Evolutionary conservation across 2,329 filamentous ascomycete genomes (phyloP), one percentile per base, ranked within the genome.

Genomic region (Verticillium dahliae): DNA sequence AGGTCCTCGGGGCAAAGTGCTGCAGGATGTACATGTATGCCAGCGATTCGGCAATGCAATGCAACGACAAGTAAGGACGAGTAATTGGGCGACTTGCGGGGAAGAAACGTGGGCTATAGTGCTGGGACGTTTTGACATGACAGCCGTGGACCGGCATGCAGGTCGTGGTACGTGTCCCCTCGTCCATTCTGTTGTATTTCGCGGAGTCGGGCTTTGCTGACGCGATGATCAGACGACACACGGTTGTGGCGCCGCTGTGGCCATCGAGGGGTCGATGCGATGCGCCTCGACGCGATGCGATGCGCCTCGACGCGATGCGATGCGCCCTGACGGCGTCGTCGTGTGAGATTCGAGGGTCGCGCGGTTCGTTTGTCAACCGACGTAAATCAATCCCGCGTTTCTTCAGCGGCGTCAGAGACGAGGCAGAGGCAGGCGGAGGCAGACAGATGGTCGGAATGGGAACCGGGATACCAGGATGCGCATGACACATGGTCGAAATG

Each of bases 401-500:
- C 45, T 27, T 50, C 18, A 50, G 18, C 45, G 22, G 6, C 62
- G 65, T 64, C 66, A 66, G 67, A 66, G 66, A 59, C 38, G 59
- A 58, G 60, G 50, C 50, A 41, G 62, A 60, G n/a, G 22, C 27
- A 55, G 62, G 50, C 50, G 38, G 62, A 60, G n/a, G 22, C 27
- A 55, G 62, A 65, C 59, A 56, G 63, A 66, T 67, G 64, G 66
- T 61, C 62, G 55, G 59, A 55, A 61, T 33, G 6, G 14, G 39
- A 4, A 27, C 27, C 27, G 27, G 27, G 27, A 27, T 27, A 61
- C 65, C 63, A 62, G 73, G 70, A 74, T 72, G 67, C 71, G 78
- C 78, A 80, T 80, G 74, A 81, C 76, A 50, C 45, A 27, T 18
- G 45, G 45, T 22, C 68, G 69, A 75, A 74, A 75, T 71, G 70